Evolutionary conservation across 192 early-diverging fungal genomes (phyloP).

Genomic region (Coemansia sp.): DNA sequence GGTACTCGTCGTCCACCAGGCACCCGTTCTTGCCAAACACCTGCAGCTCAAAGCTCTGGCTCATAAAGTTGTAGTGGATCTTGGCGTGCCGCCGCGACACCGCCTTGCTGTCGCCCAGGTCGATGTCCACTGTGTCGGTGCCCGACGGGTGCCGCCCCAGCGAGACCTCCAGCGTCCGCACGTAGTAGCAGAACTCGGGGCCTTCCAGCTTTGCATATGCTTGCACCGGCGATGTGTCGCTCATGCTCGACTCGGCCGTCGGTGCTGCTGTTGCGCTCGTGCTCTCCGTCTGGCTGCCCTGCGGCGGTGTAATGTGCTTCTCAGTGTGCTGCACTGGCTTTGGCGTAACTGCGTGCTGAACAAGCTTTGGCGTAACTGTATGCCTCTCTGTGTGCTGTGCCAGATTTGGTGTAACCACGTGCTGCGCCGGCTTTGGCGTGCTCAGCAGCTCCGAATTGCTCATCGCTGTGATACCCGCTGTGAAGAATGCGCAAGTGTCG

Average conservation of each 20-base stretch:
- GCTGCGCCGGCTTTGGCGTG: slow-evolving; percentile 32
- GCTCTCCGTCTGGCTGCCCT: slow-evolving; percentile 3
- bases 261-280: slow-evolving; percentile 13
- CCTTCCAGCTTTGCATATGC: slow-evolving; percentile 90
- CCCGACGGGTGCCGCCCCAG: slow-evolving; percentile 69
- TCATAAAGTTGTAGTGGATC: slow-evolving; percentile 81
- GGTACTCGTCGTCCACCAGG: slow-evolving; percentile 80
- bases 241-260: slow-evolving; percentile 7
- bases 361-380: slow-evolving; percentile 1
- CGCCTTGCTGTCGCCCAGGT: slow-evolving; percentile 78
- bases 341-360: slow-evolving; percentile 8
- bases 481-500: not conserved
- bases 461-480: slow-evolving; percentile 11
- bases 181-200: slow-evolving; percentile 79
- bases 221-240: slow-evolving; percentile 62
- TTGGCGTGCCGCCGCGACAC: slow-evolving; percentile 85
- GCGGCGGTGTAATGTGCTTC: slow-evolving; percentile 11
- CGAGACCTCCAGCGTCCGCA: slow-evolving; percentile 74
- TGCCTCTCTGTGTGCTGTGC: slow-evolving; percentile 7
- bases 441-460: slow-evolving; percentile 30
- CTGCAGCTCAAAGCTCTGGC: slow-evolving; percentile 78
- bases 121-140: slow-evolving; percentile 77
- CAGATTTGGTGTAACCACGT: slow-evolving; percentile 7
- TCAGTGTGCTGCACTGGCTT: not conserved
- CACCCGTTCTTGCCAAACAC: slow-evolving; percentile 89